phyloP scores from a whole-genome alignment of 2,329 filamentous ascomycete genomes.

The Aureobasidium uvarum region DNA sequence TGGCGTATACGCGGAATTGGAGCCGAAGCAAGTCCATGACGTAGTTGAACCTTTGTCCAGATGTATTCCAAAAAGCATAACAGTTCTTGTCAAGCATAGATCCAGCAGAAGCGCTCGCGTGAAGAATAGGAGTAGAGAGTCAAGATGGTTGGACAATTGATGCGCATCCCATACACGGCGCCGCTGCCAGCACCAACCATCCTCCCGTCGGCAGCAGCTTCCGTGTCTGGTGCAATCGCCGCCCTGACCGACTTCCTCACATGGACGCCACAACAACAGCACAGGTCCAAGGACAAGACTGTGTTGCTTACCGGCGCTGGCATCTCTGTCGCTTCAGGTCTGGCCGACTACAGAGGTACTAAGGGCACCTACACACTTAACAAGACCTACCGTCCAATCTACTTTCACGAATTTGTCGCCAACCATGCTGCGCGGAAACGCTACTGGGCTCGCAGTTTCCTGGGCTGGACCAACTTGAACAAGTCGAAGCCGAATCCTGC shows the following conservation, averaged over 20 bases:
- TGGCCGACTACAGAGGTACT: slow-evolving; percentile 86
- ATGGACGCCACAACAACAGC: slow-evolving; percentile 44
- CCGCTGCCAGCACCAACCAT: slow-evolving; percentile 73
- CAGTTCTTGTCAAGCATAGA: neutral
- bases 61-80: neutral
- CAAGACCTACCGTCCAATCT: slow-evolving; percentile 85
- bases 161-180: slow-evolving; percentile 89
- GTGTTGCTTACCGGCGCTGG: slow-evolving; percentile 78
- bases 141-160: slow-evolving; percentile 45
- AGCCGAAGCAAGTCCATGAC: slow-evolving; percentile 20
- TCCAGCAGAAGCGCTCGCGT: neutral
- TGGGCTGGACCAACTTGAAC: slow-evolving; percentile 83
- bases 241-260: slow-evolving; percentile 76
- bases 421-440: slow-evolving; percentile 83
- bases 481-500: slow-evolving; percentile 75
- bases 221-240: slow-evolving; percentile 68
- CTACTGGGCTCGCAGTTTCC: slow-evolving; percentile 93
- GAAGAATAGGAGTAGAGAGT: neutral
- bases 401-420: slow-evolving; percentile 81
- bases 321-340: slow-evolving; percentile 86
- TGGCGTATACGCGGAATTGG: slow-evolving; percentile 1
- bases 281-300: slow-evolving; percentile 57
- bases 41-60: slow-evolving; percentile 5
- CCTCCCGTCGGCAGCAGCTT: slow-evolving; percentile 68
- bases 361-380: slow-evolving; percentile 93